These are phyloP conservation scores for Magnolia sinica DNA, from an alignment of 164 flowering plant genomes.

Conservation along the genomic window DNA sequence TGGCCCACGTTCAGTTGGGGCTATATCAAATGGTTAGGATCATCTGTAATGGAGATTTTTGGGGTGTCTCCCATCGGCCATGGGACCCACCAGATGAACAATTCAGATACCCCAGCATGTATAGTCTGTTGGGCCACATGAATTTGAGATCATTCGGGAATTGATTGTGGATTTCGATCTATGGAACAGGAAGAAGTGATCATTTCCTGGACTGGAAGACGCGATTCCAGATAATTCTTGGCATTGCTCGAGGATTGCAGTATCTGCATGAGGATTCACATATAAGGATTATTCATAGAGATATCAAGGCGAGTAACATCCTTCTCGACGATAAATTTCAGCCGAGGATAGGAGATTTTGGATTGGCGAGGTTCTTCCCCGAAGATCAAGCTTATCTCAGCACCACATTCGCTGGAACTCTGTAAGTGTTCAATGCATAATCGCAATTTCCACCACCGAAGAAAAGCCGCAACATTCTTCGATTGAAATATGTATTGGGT, in stretches of 20 bases:
- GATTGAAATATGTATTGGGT: no score
- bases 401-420: constrained; percentile 68
- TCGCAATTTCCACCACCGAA: no score
- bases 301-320: constrained; percentile 71
- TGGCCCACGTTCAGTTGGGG: no score
- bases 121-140: no score
- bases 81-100: no score
- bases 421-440: constrained; percentile 30
- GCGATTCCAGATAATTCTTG: constrained; percentile 51
- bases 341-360: constrained; percentile 66
- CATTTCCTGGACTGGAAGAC: constrained; percentile 46
- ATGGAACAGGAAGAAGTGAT: constrained; percentile 35
- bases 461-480: no score
- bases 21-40: no score
- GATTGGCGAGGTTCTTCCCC: constrained; percentile 64
- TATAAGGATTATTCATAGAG: constrained; percentile 59
- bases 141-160: no score
- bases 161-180: neutral
- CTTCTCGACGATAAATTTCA: constrained; percentile 60
- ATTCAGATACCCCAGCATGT: no score
- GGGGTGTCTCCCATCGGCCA: no score
- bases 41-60: no score
- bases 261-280: constrained; percentile 71
- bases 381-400: constrained; percentile 66
- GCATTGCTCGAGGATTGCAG: constrained; percentile 62